These are phyloP conservation scores for Cytidiella melzeri DNA, from an alignment of 768 basidiomycete genomes.

Conservation along the genomic window DNA sequence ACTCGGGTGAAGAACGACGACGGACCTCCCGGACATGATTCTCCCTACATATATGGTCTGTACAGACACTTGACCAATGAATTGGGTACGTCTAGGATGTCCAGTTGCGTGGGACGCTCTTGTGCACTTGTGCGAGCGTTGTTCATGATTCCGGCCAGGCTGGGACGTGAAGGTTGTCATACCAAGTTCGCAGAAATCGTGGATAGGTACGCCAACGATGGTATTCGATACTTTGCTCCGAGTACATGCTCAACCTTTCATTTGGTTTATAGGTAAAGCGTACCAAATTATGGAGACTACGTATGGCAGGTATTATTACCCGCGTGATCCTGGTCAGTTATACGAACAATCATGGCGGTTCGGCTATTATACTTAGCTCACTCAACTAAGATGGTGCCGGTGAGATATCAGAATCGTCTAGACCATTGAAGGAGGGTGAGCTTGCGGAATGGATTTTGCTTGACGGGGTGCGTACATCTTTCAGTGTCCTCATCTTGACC, in stretches of 20 bases:
- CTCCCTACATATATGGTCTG: constrained; percentile 71
- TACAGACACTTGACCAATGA: constrained; percentile 52
- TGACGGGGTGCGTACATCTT: constrained; percentile 56
- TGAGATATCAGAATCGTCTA: constrained; percentile 52
- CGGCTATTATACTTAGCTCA: too few relatives aligned
- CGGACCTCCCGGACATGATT: constrained; percentile 67
- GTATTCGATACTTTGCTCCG: not conserved
- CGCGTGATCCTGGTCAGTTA: constrained; percentile 45
- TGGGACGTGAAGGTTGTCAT: constrained; percentile 80
- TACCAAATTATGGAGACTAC: constrained; percentile 74
- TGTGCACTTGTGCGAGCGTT: not conserved
- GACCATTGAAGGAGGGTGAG: constrained; percentile 72
- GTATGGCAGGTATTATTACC: constrained; percentile 72
- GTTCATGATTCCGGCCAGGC: too few relatives aligned
- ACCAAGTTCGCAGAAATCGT: constrained; percentile 78
- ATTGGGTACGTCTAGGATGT: constrained; percentile 41
- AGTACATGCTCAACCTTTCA: too few relatives aligned
- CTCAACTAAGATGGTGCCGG: constrained; percentile 70
- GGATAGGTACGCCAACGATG: constrained; percentile 64
- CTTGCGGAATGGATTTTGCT: constrained; percentile 88
- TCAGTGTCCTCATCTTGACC: not conserved
- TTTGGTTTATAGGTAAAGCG: constrained; percentile 53
- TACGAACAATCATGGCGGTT: too few relatives aligned
- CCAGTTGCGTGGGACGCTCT: not conserved
- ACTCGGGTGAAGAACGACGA: constrained; percentile 62